Base-by-base conservation (phyloP, 768 basidiomycete species). In the Pholiota conissans region DNA sequence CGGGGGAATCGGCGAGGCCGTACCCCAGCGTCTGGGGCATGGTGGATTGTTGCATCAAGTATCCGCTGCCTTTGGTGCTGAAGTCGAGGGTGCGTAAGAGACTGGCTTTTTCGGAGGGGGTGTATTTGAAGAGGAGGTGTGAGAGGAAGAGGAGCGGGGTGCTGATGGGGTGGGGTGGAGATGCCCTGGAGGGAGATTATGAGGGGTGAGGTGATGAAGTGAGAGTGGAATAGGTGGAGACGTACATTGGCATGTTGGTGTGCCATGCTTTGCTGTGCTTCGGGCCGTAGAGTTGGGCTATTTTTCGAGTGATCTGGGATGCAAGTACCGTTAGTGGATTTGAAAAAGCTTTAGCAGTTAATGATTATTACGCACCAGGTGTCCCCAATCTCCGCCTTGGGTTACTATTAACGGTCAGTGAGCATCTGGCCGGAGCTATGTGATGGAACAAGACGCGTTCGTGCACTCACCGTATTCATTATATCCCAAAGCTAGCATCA, bases 191-290 rank as follows among this genome's bases (percentile, higher is more conserved):
- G 27, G 27, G 27, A 14, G 4, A 50, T 51, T 16, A 58, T n/a
- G n/a, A n/a, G n/a, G n/a, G n/a, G 49, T 7, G 7, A 50, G 11
- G 3, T 35, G 35, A 9, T 22, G 30, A 32, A 29, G 16, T 20
- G 27, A 51, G 65, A 1, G 14, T 46, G 16, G 16, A 32, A 32
- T 13, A 32, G 6, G 30, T 42, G 11, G 3, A 40, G 6, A 63
- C 77, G 56, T 57, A 83, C 81, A 73, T 0, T 0, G 77, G 73
- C 42, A 76, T 63, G 55, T 82, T 84, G 8, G 79, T 75, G 60
- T 84, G 83, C 74, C 78, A 83, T 0, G 79, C 82, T 64, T 83
- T 84, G 67, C 65, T 65, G 45, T 81, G 67, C 39, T 74, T 77
- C 20, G 57, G 61, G 11, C 71, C 71, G 58, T 73, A 73, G 5